Conservation (phyloP, 768 basidiomycete genomes). For the Leccinum disarticulatum region DNA sequence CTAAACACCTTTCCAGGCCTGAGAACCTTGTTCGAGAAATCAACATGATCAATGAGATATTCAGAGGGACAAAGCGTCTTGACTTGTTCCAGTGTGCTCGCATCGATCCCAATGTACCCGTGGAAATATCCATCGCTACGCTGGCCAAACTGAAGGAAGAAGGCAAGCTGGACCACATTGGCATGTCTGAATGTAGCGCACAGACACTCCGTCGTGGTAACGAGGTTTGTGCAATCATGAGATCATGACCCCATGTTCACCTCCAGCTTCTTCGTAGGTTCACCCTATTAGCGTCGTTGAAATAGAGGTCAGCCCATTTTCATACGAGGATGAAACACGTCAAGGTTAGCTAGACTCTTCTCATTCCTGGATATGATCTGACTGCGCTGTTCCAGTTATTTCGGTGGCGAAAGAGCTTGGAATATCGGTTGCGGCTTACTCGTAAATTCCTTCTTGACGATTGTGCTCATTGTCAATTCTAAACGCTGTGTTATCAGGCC, state of each 20-base stretch:
- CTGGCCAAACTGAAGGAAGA: conserved; percentile 39
- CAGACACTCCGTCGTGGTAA: conserved; percentile 44
- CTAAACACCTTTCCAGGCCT: conserved; percentile 17
- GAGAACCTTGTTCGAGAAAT: conserved; percentile 51
- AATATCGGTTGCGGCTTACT: conserved; percentile 60
- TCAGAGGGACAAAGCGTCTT: conserved; percentile 53
- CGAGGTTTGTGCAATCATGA: conserved; percentile 12
- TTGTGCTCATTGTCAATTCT: background rate
- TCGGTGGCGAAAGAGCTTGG: conserved; percentile 54
- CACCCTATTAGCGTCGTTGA: conserved; percentile 59
- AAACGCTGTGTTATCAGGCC: conserved; percentile 36
- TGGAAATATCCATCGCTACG: conserved; percentile 47
- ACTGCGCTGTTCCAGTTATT: conserved; percentile 37
- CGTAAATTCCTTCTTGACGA: conserved; percentile 33
- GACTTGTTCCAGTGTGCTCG: conserved; percentile 62
- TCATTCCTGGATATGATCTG: background rate
- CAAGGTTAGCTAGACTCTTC: conserved; percentile 29
- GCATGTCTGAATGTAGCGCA: conserved; percentile 54
- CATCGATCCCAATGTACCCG: conserved; percentile 40
- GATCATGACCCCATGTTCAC: background rate
- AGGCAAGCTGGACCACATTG: conserved; percentile 49
- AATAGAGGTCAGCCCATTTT: conserved; percentile 66
- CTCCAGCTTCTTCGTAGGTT: conserved; percentile 33
- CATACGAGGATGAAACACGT: conserved; percentile 52
- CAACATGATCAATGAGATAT: conserved; percentile 39